Evolutionary conservation across 1,139 yeast genomes (phyloP), one percentile per base, ranked within the genome.

Genomic region (Hyphopichia khmerensis): DNA sequence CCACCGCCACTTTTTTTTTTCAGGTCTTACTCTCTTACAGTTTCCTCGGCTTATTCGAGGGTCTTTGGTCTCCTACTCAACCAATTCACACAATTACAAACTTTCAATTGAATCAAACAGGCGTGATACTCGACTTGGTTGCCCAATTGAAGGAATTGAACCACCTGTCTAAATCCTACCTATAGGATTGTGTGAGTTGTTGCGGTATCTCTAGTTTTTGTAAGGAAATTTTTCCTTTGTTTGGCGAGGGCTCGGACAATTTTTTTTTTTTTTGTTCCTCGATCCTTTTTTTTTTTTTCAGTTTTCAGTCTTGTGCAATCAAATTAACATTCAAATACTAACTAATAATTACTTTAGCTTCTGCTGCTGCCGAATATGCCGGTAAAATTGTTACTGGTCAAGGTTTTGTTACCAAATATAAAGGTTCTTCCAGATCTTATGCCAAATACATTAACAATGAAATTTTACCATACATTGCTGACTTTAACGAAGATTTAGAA

Each of bases 341-440:
- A 55, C 56, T 17, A 30, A 15, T 21, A 17, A 39, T 49, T 52
- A 39, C 49, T 60, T 13, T 75, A 64, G 72, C 75, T 36, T 75
- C 88, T 43, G 90, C 87, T 43, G 73, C 78, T 45, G 84, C 83
- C 43, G 93, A 86, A 66, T 85, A 83, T 57, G 71, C 75, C 39
- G 84, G 90, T 48, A 81, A 79, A 60, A 60, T 80, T 43, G 65
- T 82, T 48, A 76, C 87, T 42, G 91, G 91, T 47, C 78, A 80
- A 56, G 93, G 93, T 16, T 73, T 85, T 52, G 80, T 86, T 48
- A 76, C 87, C 50, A 80, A 80, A 55, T 75, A 82, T 65, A 81
- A 72, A 62, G 89, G 90, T 41, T 42, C 64, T 19, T 44, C 65
- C 32, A 57, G 59, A 40, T 60, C 75, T 29, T 70, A 55, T 47